A percentile compares a stretch with the other conserved stretches of the same genome.
phyloP scores from a whole-genome alignment of 441 rosid genomes.

The Populus hybrid region DNA sequence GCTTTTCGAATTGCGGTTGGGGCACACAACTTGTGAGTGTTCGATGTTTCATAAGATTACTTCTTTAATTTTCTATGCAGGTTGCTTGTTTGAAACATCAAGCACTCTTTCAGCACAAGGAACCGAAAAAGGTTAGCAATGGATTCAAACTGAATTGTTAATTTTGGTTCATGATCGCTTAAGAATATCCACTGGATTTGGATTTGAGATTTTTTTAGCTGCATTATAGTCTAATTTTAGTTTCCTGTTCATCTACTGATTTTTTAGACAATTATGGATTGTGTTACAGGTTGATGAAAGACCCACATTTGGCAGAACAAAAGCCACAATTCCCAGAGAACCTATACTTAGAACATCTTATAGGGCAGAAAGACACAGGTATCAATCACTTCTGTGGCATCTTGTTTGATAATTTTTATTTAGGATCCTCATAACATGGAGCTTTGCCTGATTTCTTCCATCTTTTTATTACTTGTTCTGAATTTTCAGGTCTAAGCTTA shows the following conservation, averaged over 20 bases:
- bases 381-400: slow-evolving; percentile 5
- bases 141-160: not conserved
- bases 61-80: slow-evolving; percentile 35
- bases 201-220: not conserved
- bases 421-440: not conserved
- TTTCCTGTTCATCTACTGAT: not conserved
- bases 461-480: slow-evolving; percentile 13
- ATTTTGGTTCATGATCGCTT: not conserved
- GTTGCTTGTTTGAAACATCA: slow-evolving; percentile 57
- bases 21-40: not conserved
- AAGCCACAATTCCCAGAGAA: slow-evolving; percentile 69
- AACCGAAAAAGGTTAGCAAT: slow-evolving; percentile 41
- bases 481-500: slow-evolving; percentile 49
- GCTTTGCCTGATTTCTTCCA: not conserved
- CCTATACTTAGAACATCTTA: slow-evolving; percentile 69
- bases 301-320: slow-evolving; percentile 36
- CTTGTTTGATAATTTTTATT: not conserved
- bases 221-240: not conserved
- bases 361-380: slow-evolving; percentile 66
- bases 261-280: slow-evolving; percentile 14
- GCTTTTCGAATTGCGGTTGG: not conserved
- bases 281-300: slow-evolving; percentile 42
- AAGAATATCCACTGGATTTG: not conserved
- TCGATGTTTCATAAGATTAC: not conserved
- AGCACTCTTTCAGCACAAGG: slow-evolving; percentile 54